Evolutionary conservation across 179 eudicot species (phyloP).

Genomic region (Monotropa hypopitys): DNA sequence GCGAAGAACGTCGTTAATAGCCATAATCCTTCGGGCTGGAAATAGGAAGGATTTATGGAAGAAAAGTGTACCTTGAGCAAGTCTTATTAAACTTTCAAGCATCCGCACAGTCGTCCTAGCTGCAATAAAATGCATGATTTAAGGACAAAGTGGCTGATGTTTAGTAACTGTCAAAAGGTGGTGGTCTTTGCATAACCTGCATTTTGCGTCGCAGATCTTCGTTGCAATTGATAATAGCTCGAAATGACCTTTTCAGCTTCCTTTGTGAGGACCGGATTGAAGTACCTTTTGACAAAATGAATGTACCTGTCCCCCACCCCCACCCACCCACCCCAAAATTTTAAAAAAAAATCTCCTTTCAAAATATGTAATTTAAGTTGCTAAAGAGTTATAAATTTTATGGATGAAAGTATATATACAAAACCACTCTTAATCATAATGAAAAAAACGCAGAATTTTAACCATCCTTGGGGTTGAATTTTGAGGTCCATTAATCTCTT

Average conservation of each 20-base stretch:
- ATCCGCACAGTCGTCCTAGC: slow-evolving; percentile 94
- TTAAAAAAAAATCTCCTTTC: background rate
- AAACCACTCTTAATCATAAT: background rate
- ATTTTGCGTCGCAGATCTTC: slow-evolving; percentile 72
- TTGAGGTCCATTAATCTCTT: background rate
- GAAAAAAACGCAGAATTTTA: background rate
- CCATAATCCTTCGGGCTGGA: background rate
- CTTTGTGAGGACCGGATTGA: slow-evolving; percentile 69
- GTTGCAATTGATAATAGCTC: slow-evolving; percentile 80
- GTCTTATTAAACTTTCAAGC: slow-evolving; percentile 85
- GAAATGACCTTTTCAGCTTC: slow-evolving; percentile 84
- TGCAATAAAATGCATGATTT: slow-evolving; percentile 16
- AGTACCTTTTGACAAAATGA: slow-evolving; percentile 59
- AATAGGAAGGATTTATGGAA: background rate
- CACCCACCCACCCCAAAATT: too few relatives aligned
- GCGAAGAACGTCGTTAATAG: background rate
- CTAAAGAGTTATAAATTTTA: background rate
- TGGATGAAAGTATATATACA: background rate
- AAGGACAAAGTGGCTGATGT: background rate
- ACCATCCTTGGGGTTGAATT: background rate
- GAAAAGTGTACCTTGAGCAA: slow-evolving; percentile 56
- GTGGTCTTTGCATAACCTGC: slow-evolving; percentile 22
- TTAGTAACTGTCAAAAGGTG: background rate
- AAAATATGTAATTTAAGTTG: background rate
- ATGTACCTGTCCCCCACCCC: slow-evolving; percentile 35